Evolutionary conservation across 208 protist species (phyloP).

Genomic region (Trypanosoma brucei): DNA sequence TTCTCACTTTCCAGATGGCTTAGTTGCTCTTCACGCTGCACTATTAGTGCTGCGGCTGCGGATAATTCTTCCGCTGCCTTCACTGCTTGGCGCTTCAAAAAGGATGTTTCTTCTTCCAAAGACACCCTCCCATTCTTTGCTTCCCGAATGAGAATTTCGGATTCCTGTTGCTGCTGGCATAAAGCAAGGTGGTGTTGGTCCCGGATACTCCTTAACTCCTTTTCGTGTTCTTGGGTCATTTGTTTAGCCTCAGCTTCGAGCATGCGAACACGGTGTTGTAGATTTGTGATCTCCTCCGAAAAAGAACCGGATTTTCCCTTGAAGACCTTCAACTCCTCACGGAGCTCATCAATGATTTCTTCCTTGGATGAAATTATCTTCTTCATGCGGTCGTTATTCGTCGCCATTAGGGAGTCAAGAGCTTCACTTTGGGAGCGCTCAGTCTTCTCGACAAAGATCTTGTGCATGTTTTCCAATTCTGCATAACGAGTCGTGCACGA

Average conservation of each 20-base stretch:
- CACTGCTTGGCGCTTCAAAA: conserved; percentile 58
- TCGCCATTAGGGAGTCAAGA: conserved; percentile 33
- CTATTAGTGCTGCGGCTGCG: conserved; percentile 52
- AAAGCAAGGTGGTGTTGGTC: conserved; percentile 77
- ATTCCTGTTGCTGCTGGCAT: conserved; percentile 60
- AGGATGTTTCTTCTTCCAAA: conserved; percentile 73
- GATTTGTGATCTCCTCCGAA: conserved; percentile 44
- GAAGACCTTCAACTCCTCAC: conserved; percentile 37
- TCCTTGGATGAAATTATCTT: conserved; percentile 49
- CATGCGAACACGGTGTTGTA: conserved; percentile 36
- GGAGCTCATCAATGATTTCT: conserved; percentile 41
- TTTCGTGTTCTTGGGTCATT: conserved; percentile 32
- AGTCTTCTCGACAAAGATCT: conserved; percentile 38
- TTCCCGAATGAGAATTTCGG: conserved; percentile 64
- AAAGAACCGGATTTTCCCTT: conserved; percentile 44
- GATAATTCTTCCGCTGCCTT: conserved; percentile 65
- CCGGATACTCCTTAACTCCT: conserved; percentile 47
- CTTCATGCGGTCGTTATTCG: conserved; percentile 49
- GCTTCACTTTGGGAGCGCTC: conserved; percentile 29
- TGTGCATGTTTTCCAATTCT: conserved; percentile 50
- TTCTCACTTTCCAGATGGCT: conserved; percentile 38
- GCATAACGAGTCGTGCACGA: conserved; percentile 5
- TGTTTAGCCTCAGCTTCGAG: conserved; percentile 57
- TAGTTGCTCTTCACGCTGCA: conserved; percentile 65
- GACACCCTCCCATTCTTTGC: conserved; percentile 46